Percentiles rank a stretch among this genome's conserved stretches.
Evolutionary conservation across 306 rosid species (phyloP).

Genomic region (Quercus variabilis): DNA sequence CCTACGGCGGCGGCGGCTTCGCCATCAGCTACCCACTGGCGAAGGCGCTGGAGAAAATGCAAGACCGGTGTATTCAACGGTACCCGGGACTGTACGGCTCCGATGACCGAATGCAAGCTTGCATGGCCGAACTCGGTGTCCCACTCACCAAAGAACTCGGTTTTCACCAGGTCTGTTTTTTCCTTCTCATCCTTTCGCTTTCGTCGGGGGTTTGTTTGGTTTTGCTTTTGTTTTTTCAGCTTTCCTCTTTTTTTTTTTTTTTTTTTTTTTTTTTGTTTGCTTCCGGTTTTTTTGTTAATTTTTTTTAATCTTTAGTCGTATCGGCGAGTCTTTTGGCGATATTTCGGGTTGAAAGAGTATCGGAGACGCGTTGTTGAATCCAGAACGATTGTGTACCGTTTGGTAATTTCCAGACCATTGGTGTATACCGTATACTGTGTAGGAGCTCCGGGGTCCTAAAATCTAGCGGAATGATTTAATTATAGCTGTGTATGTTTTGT

Average conservation of each 20-base stretch:
- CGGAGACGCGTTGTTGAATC: neutral
- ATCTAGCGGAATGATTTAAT: neutral
- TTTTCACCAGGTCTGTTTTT: constrained; percentile 70
- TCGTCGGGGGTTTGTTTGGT: neutral
- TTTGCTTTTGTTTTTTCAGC: neutral
- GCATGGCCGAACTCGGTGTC: constrained; percentile 99
- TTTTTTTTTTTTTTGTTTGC: neutral
- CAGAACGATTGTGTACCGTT: neutral
- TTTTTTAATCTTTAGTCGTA: no score
- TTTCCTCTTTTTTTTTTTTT: neutral
- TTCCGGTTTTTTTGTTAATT: neutral
- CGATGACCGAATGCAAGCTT: constrained; percentile 95
- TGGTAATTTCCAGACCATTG: neutral
- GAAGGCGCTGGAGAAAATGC: constrained; percentile 59
- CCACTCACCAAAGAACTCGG: constrained; percentile 95
- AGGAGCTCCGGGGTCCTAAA: no score
- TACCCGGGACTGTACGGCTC: constrained; percentile 93
- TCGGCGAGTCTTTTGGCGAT: neutral
- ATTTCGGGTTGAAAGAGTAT: neutral
- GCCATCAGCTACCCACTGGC: constrained; percentile 86
- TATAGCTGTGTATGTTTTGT: neutral
- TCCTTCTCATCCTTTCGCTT: neutral
- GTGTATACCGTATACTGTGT: no score
- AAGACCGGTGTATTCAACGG: constrained; percentile 78
- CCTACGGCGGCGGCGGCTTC: constrained; percentile 96